Conservation (phyloP, 2,329 filamentous ascomycete species). For the Verticillium dahliae region DNA sequence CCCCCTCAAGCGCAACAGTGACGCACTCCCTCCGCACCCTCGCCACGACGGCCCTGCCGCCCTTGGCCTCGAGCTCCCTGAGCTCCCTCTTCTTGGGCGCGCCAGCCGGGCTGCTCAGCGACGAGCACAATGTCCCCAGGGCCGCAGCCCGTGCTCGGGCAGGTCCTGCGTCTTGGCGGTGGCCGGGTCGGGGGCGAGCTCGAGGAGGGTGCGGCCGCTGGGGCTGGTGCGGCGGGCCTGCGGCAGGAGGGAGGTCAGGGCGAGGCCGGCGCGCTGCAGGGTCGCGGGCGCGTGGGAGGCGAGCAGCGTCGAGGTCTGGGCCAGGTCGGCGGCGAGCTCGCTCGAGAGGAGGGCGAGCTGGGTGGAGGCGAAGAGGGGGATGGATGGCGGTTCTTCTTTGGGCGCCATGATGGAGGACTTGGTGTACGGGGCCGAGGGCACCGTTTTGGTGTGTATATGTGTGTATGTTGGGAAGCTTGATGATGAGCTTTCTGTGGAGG, state of each 20-base stretch:
- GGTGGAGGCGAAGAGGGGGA: constrained; percentile 61
- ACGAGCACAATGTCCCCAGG: constrained; percentile 74
- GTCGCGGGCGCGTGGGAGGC: constrained; percentile 60
- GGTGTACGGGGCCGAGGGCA: neutral
- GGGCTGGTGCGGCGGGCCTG: constrained; percentile 77
- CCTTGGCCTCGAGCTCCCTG: constrained; percentile 61
- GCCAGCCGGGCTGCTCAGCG: constrained; percentile 67
- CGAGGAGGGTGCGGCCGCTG: constrained; percentile 83
- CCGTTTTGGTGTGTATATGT: neutral
- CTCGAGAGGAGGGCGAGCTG: constrained; percentile 65
- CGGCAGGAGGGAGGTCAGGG: constrained; percentile 69
- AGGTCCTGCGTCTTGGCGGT: constrained; percentile 26
- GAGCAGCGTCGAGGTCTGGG: constrained; percentile 62
- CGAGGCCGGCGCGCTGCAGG: constrained; percentile 71
- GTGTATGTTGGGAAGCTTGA: neutral
- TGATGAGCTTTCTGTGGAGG: neutral
- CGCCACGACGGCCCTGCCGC: constrained; percentile 64
- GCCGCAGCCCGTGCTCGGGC: constrained; percentile 66
- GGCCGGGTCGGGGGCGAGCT: constrained; percentile 63
- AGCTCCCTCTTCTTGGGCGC: constrained; percentile 68
- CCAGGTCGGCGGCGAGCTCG: constrained; percentile 67
- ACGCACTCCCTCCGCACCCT: constrained; percentile 53
- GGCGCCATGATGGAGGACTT: constrained; percentile 22
- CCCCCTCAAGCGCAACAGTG: constrained; percentile 53
- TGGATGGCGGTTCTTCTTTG: constrained; percentile 39